A percentile compares a stretch with the other conserved stretches of the same genome.
Evolutionary conservation across 495 filamentous ascomycete genomes (phyloP).

Genomic region (Chaetomidium leptoderma): DNA sequence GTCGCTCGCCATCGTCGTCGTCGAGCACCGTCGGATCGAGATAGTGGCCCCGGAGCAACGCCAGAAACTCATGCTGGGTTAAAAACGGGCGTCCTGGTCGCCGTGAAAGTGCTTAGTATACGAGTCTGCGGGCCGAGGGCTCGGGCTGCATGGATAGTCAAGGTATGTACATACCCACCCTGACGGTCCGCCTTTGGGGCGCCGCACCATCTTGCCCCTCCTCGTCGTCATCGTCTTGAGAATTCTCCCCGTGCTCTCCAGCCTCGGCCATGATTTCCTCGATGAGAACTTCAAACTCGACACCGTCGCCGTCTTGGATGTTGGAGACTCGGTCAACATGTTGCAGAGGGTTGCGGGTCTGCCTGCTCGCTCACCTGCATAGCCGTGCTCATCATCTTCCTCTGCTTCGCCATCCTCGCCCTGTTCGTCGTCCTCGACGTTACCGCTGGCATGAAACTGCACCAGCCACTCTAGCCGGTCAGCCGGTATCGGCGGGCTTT

Average conservation of each 20-base stretch:
- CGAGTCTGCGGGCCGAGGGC: conserved; percentile 3
- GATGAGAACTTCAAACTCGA: conserved; percentile 33
- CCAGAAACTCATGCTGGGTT: conserved; percentile 46
- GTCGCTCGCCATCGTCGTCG: conserved; percentile 30
- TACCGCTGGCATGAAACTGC: no score
- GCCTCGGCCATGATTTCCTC: conserved; percentile 17
- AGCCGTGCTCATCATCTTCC: conserved; percentile 36
- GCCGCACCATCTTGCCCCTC: conserved; percentile 9
- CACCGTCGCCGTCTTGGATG: conserved; percentile 20
- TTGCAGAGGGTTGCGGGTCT: conserved; percentile 19
- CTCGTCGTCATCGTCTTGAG: background rate
- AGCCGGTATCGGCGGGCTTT: no score
- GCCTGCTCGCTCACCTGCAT: conserved; percentile 28
- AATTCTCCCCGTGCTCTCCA: background rate
- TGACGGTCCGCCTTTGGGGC: conserved; percentile 30
- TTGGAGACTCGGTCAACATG: background rate
- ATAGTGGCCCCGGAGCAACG: conserved; percentile 43
- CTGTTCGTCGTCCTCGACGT: conserved; percentile 21
- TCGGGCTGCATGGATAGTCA: background rate
- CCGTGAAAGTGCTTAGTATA: conserved; percentile 23
- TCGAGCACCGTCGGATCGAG: conserved; percentile 31
- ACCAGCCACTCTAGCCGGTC: no score
- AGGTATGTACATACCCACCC: conserved; percentile 21
- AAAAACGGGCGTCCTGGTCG: conserved; percentile 26
- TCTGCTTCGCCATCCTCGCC: conserved; percentile 33